These are phyloP conservation scores for Lomentospora prolificans DNA, from an alignment of 2,329 filamentous ascomycete species.

Conservation along the genomic window DNA sequence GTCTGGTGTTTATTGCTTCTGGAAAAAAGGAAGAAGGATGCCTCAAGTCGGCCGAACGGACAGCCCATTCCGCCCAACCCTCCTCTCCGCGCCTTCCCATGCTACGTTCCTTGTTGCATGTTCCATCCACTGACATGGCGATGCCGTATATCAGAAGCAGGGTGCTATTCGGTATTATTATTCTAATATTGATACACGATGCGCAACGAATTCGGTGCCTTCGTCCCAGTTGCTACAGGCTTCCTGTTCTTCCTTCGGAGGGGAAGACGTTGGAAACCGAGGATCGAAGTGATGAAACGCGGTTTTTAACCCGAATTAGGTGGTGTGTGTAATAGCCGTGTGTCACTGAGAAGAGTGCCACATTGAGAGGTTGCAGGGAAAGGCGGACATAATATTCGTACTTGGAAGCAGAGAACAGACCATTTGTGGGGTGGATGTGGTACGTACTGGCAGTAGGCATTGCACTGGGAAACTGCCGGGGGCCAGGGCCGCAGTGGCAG, in stretches of 20 bases:
- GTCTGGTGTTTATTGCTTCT: slow-evolving; percentile 7
- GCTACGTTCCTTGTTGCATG: neutral
- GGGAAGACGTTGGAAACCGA: too few relatives aligned
- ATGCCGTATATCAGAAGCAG: neutral
- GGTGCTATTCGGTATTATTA: neutral
- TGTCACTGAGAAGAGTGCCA: too few relatives aligned
- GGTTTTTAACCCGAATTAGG: too few relatives aligned
- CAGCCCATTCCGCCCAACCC: neutral
- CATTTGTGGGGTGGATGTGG: neutral
- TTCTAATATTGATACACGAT: neutral
- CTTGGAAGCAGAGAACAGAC: neutral
- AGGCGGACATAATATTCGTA: neutral
- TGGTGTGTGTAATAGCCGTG: too few relatives aligned
- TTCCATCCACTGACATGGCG: neutral
- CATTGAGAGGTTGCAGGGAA: neutral
- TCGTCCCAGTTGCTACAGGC: neutral
- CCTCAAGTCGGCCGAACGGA: neutral
- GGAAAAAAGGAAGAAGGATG: slow-evolving; percentile 3
- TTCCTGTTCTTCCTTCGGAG: too few relatives aligned
- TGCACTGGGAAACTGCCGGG: neutral
- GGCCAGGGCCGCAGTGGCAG: neutral
- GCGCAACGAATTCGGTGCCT: neutral
- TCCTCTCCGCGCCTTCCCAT: neutral
- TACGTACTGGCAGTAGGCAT: too few relatives aligned
- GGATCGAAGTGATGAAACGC: neutral